Evolutionary conservation across 345 rosid species (phyloP).

Genomic region (Salix dunnii): DNA sequence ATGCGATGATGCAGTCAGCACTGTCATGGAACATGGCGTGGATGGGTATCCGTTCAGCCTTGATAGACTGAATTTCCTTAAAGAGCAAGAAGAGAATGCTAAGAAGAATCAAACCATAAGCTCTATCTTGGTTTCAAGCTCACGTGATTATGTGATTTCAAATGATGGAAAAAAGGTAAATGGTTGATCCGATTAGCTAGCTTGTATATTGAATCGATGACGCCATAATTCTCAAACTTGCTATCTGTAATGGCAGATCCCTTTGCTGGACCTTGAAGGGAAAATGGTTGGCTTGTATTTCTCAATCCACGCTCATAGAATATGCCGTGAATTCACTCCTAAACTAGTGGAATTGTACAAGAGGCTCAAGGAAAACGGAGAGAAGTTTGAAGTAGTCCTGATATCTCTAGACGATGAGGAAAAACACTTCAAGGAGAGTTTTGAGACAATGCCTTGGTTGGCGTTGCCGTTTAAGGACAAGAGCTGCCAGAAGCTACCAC

Average conservation of each 20-base stretch:
- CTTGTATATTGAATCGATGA: background rate
- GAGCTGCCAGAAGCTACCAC: constrained; percentile 39
- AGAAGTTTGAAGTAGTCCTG: constrained; percentile 60
- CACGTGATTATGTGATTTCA: constrained; percentile 31
- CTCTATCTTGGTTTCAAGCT: constrained; percentile 21
- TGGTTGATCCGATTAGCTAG: background rate
- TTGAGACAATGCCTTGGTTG: too few relatives aligned
- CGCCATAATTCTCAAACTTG: background rate
- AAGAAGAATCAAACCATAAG: constrained; percentile 33
- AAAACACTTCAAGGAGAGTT: constrained; percentile 48
- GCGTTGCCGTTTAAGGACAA: too few relatives aligned
- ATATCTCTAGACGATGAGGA: constrained; percentile 55
- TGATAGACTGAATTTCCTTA: constrained; percentile 16
- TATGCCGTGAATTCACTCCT: constrained; percentile 43
- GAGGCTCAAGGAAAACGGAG: constrained; percentile 48
- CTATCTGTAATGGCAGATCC: constrained; percentile 37
- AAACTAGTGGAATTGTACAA: constrained; percentile 49
- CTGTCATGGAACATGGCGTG: too few relatives aligned
- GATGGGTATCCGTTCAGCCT: background rate
- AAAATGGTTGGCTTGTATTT: constrained; percentile 61
- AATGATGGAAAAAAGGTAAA: constrained; percentile 28
- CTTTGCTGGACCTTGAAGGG: constrained; percentile 62
- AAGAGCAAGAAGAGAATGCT: constrained; percentile 30
- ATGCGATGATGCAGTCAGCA: too few relatives aligned
- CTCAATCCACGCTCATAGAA: constrained; percentile 15